Evolutionary conservation across 495 filamentous ascomycete genomes (phyloP), one percentile per base, ranked within the genome.

Genomic region (Bombardia bombarda): DNA sequence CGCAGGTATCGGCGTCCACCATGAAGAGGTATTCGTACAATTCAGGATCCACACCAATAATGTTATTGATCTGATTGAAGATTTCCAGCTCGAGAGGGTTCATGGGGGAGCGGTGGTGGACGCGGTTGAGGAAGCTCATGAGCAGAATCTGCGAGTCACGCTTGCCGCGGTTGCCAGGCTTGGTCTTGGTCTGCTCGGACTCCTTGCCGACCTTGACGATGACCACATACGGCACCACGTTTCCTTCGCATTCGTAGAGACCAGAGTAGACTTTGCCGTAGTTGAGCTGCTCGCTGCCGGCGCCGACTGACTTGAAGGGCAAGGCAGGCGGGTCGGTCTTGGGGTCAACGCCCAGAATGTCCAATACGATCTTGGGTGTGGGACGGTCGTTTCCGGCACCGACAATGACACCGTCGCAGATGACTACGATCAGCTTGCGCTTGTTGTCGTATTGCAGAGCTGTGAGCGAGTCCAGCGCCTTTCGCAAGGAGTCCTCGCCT

Each of bases 211-310:
- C 80, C 68, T 98, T 98, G 54, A 97, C 93, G 31, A 97, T 73
- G 5, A 98, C 92, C 9, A 97, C 65, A 56, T 95, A 98, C 2
- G 92, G 92, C 16, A 98, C 92, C 10, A 98, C 90, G 57, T 95
- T 94, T 57, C 90, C 92, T 70, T 98, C 89, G 45, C 79, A 95
- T 61, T 98, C 92, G 60, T 98, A 98, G 6, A 98, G 79, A 58
- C 92, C 92, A 37, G 92, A 97, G 60, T 96, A 98, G 25, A 98
- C 89, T 65, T 98, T 98, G 54, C 88, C 92, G 52, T 95, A 96
- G 68, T 98, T 98, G 44, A 96, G 79, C 56, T 96, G 90, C 25
- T 94, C 86, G 54, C 80, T 90, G 43, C 88, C 88, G 39, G 85
- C 73, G 30, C 93, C 92, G 49, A 98, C 78, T 12, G 86, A 87